Percentiles rank a stretch among this genome's conserved stretches.
phyloP scores from a whole-genome alignment of 2,329 filamentous ascomycete genomes.

The Fusarium zealandicum region DNA sequence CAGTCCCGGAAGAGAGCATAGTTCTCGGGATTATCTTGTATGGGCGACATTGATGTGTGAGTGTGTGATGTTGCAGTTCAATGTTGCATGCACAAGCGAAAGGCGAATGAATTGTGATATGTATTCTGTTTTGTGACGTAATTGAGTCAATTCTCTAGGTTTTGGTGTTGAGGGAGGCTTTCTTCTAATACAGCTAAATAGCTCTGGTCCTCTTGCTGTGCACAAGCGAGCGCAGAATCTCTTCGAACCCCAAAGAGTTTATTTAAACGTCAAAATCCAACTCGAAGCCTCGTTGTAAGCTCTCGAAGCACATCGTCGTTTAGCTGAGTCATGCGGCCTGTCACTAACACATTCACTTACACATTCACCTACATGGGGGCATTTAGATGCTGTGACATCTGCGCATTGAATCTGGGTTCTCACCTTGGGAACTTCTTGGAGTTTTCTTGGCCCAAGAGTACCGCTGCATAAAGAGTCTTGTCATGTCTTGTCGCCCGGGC shows the following conservation, averaged over 20 bases:
- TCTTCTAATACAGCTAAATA: neutral
- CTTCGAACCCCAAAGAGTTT: slow-evolving; percentile 16
- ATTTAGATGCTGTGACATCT: neutral
- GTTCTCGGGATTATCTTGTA: slow-evolving; percentile 40
- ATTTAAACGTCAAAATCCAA: neutral
- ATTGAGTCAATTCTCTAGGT: slow-evolving; percentile 11
- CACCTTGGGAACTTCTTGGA: neutral
- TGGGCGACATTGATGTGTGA: slow-evolving; percentile 26
- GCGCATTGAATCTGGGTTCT: neutral
- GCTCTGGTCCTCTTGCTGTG: neutral
- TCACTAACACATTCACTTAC: slow-evolving; percentile 5
- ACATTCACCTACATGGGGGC: too few species aligned
- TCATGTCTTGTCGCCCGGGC: slow-evolving; percentile 3
- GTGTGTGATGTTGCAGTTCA: slow-evolving; percentile 1
- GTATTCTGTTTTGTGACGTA: slow-evolving; percentile 26
- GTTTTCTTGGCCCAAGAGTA: neutral
- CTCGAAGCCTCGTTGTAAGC: slow-evolving; percentile 2
- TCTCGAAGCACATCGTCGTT: neutral
- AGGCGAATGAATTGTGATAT: neutral
- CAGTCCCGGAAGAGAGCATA: slow-evolving; percentile 75
- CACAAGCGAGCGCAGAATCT: slow-evolving; percentile 2
- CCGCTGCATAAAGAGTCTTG: neutral
- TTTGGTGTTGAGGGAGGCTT: neutral
- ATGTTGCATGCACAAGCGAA: slow-evolving; percentile 1
- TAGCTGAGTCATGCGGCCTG: slow-evolving; percentile 35